A percentile compares a stretch with the other conserved stretches of the same genome.
Conservation (phyloP, 495 filamentous ascomycete genomes). For the Penicillium subrubescens region DNA sequence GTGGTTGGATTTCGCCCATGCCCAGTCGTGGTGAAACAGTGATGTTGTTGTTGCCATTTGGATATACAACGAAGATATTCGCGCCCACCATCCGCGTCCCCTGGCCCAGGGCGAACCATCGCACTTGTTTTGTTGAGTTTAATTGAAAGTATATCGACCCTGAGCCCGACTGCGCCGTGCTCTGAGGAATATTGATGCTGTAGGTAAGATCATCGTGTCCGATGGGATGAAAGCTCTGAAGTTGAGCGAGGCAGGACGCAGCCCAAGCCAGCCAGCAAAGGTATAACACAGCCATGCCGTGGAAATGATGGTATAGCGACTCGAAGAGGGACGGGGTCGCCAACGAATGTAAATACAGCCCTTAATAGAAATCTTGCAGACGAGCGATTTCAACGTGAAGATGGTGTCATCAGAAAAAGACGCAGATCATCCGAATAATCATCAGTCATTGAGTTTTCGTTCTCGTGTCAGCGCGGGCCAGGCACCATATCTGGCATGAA, state of each 20-base stretch:
- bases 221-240: slow-evolving; percentile 29
- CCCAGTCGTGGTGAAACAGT: slow-evolving; percentile 65
- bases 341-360: not conserved
- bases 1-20: slow-evolving; percentile 54
- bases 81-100: slow-evolving; percentile 62
- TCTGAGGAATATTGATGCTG: slow-evolving; percentile 33
- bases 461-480: not conserved
- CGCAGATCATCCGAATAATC: slow-evolving; percentile 1
- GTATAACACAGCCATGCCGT: not conserved
- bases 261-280: not conserved
- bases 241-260: slow-evolving; percentile 20
- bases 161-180: slow-evolving; percentile 28
- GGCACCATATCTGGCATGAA: not conserved
- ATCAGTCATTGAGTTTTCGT: not conserved
- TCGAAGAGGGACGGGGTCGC: not conserved
- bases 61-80: slow-evolving; percentile 74
- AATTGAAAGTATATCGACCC: slow-evolving; percentile 65
- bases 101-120: slow-evolving; percentile 69
- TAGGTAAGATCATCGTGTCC: slow-evolving; percentile 31
- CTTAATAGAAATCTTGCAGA: not conserved
- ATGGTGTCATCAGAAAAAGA: not conserved
- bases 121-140: slow-evolving; percentile 54
- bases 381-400: not conserved
- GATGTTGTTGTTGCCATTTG: slow-evolving; percentile 48
- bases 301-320: not conserved